phyloP scores from a whole-genome alignment of 2,329 filamentous ascomycete species.

The Gnomoniopsis smithogilvyi region DNA sequence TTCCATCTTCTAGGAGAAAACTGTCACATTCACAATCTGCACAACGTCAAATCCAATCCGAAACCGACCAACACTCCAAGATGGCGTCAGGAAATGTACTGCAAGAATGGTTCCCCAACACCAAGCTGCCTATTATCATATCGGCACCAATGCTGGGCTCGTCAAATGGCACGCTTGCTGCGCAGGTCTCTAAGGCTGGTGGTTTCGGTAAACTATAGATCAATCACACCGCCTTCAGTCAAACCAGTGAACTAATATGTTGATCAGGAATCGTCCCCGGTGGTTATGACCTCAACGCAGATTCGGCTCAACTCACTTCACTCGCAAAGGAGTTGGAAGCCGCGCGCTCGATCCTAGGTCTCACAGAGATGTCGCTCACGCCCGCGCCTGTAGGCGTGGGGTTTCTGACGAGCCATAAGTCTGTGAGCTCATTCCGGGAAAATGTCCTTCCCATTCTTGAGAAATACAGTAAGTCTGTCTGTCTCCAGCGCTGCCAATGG shows the following conservation, averaged over 20 bases:
- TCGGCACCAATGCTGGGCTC: slow-evolving; percentile 39
- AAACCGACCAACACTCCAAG: background rate
- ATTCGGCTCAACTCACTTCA: slow-evolving; percentile 24
- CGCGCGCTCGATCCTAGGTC: slow-evolving; percentile 24
- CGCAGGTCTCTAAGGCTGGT: slow-evolving; percentile 37
- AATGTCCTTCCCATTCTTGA: slow-evolving; percentile 49
- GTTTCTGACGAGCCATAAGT: slow-evolving; percentile 55
- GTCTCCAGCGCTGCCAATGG: background rate
- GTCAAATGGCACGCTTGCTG: slow-evolving; percentile 34
- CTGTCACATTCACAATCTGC: too few species aligned
- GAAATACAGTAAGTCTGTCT: slow-evolving; percentile 31
- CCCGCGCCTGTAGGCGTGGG: slow-evolving; percentile 55
- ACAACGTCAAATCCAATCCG: background rate
- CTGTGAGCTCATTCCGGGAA: slow-evolving; percentile 34
- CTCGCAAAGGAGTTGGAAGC: slow-evolving; percentile 30
- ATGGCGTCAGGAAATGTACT: slow-evolving; percentile 13
- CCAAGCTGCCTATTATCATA: slow-evolving; percentile 34
- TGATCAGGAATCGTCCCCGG: slow-evolving; percentile 30
- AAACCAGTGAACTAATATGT: background rate
- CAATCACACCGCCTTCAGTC: background rate
- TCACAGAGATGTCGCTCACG: slow-evolving; percentile 20
- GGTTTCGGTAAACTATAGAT: slow-evolving; percentile 31
- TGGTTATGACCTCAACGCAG: slow-evolving; percentile 30
- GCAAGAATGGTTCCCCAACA: slow-evolving; percentile 33
- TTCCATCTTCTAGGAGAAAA: too few species aligned